These are phyloP conservation scores for Spinellus fusiger DNA, from an alignment of 192 early-diverging fungal species.

Conservation along the genomic window DNA sequence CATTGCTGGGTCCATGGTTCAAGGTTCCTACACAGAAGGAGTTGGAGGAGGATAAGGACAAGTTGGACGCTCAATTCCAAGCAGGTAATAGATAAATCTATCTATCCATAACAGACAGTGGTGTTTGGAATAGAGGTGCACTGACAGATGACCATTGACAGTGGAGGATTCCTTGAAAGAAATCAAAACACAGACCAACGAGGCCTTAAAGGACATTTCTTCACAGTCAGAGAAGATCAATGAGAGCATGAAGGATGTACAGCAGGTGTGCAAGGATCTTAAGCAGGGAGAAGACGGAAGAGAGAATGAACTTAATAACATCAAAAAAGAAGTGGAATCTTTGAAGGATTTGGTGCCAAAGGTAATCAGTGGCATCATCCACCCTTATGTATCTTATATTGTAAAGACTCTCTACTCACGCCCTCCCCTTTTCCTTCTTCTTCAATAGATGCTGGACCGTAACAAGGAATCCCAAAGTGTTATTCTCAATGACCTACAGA, in stretches of 20 bases:
- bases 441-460: conserved; percentile 45
- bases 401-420: neutral
- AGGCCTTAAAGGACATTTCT: conserved; percentile 56
- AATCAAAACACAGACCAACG: conserved; percentile 61
- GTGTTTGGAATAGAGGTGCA: neutral
- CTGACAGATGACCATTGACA: neutral
- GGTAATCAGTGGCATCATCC: too few species aligned
- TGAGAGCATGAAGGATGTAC: conserved; percentile 59
- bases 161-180: conserved; percentile 41
- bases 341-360: conserved; percentile 71
- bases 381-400: too few species aligned
- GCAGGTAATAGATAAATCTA: conserved; percentile 21
- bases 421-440: neutral
- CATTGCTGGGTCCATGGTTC: conserved; percentile 52
- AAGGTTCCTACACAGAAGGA: conserved; percentile 59
- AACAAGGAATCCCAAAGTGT: conserved; percentile 63
- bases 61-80: conserved; percentile 61
- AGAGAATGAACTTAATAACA: conserved; percentile 60
- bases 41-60: conserved; percentile 62
- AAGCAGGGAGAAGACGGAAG: conserved; percentile 58
- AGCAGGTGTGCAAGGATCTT: conserved; percentile 54
- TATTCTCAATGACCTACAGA: conserved; percentile 76
- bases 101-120: neutral
- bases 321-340: conserved; percentile 71
- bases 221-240: conserved; percentile 65